These are phyloP conservation scores for Clavulina sp. DNA, from an alignment of 768 basidiomycete genomes.

Conservation along the genomic window DNA sequence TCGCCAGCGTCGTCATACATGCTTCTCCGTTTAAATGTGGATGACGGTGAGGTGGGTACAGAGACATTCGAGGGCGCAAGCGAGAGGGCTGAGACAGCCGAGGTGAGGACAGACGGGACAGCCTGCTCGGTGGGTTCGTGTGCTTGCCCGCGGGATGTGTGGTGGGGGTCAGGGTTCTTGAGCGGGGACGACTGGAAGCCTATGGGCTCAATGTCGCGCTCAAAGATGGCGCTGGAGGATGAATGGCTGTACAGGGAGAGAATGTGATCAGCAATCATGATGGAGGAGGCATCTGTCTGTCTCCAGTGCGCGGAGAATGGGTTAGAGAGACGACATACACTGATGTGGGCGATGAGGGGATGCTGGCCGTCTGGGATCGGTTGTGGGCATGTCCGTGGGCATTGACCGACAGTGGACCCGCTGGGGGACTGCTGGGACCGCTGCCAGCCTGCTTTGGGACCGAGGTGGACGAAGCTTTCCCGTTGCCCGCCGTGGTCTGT, in stretches of 20 bases:
- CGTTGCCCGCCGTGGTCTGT: not conserved
- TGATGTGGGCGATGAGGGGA: conserved; percentile 10
- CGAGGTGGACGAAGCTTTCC: not conserved
- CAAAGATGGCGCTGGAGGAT: conserved; percentile 10
- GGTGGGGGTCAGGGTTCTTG: conserved; percentile 5
- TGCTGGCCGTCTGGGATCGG: not conserved
- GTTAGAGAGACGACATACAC: not conserved
- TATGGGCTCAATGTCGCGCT: conserved; percentile 9
- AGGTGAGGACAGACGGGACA: conserved; percentile 9
- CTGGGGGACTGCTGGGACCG: no score
- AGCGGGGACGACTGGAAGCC: not conserved
- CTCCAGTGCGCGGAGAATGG: no score
- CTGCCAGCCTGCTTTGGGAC: not conserved
- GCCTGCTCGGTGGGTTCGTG: conserved; percentile 8
- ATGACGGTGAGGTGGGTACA: not conserved
- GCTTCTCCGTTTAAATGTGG: not conserved
- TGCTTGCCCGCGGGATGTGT: conserved; percentile 3
- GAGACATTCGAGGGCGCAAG: not conserved
- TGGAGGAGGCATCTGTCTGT: not conserved
- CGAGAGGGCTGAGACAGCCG: conserved; percentile 7
- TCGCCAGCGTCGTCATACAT: conserved; percentile 1
- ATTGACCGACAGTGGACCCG: no score
- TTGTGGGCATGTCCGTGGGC: not conserved
- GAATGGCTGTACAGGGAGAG: conserved; percentile 2
- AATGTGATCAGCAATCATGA: not conserved